Evolutionary conservation across 306 rosid genomes (phyloP).

Genomic region (Cicer yamashitae): DNA sequence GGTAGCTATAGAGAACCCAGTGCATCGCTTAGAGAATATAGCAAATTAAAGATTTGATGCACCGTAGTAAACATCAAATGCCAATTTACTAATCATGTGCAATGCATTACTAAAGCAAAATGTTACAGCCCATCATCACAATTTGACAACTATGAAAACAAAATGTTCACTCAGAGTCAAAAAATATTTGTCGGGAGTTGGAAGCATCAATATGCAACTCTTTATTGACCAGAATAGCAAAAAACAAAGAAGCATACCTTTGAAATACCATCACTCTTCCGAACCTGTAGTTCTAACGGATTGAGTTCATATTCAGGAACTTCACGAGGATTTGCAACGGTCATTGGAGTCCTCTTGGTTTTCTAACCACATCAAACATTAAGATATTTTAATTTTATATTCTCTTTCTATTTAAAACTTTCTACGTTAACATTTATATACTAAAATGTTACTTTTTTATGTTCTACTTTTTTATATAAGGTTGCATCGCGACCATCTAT

Average conservation of each 20-base stretch:
- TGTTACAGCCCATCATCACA: slow-evolving; percentile 26
- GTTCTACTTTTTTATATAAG: too few relatives aligned
- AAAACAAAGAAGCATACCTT: slow-evolving; percentile 56
- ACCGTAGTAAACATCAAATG: slow-evolving; percentile 7
- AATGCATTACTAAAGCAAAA: slow-evolving; percentile 25
- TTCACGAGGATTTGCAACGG: slow-evolving; percentile 97
- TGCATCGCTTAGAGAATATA: slow-evolving; percentile 18
- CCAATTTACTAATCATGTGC: slow-evolving; percentile 26
- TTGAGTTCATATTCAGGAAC: slow-evolving; percentile 99
- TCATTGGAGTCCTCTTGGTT: slow-evolving; percentile 92
- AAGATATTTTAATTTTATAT: neutral
- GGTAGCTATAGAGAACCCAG: slow-evolving; percentile 14
- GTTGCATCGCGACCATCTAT: too few relatives aligned
- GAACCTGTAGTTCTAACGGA: slow-evolving; percentile 95
- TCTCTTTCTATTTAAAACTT: too few relatives aligned
- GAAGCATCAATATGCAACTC: slow-evolving; percentile 30
- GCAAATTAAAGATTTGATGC: slow-evolving; percentile 29
- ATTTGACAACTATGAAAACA: slow-evolving; percentile 25
- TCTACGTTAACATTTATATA: too few relatives aligned
- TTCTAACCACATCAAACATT: slow-evolving; percentile 59
- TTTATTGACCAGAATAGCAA: neutral
- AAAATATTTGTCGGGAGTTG: slow-evolving; percentile 23
- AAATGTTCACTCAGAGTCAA: neutral
- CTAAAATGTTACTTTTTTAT: too few relatives aligned
- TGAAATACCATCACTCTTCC: slow-evolving; percentile 87